These are phyloP conservation scores for Neobulgaria alba DNA, from an alignment of 2,329 filamentous ascomycete genomes.

Conservation along the genomic window DNA sequence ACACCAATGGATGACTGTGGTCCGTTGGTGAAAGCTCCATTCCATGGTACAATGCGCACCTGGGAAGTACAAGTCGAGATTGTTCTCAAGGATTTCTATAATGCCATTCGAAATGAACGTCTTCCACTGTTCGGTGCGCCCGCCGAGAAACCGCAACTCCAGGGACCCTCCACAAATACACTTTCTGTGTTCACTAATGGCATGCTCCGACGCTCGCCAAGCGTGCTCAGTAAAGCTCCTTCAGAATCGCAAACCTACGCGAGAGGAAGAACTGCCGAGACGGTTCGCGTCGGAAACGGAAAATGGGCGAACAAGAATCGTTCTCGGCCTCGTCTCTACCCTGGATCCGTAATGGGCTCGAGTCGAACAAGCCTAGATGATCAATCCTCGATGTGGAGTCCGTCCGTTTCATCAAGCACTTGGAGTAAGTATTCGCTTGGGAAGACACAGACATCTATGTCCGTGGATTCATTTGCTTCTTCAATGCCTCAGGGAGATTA, in stretches of 20 bases:
- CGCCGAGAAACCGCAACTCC: slow-evolving; percentile 33
- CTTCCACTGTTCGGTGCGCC: slow-evolving; percentile 75
- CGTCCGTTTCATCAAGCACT: slow-evolving; percentile 68
- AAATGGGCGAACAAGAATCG: slow-evolving; percentile 82
- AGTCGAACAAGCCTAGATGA: slow-evolving; percentile 94
- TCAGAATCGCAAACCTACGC: slow-evolving; percentile 67
- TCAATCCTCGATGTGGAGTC: slow-evolving; percentile 82
- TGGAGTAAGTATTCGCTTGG: slow-evolving; percentile 93
- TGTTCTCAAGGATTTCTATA: slow-evolving; percentile 89
- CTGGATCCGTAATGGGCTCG: slow-evolving; percentile 73
- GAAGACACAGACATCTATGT: slow-evolving; percentile 84
- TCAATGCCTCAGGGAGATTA: slow-evolving; percentile 70
- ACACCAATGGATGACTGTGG: slow-evolving; percentile 50
- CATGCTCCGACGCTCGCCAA: slow-evolving; percentile 77
- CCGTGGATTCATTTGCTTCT: slow-evolving; percentile 81
- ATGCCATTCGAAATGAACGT: slow-evolving; percentile 78
- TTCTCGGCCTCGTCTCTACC: slow-evolving; percentile 68
- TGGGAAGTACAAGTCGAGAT: slow-evolving; percentile 88
- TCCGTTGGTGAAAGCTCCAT: slow-evolving; percentile 68
- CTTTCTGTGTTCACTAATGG: slow-evolving; percentile 60
- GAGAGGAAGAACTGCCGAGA: slow-evolving; percentile 60
- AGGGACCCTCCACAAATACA: slow-evolving; percentile 44
- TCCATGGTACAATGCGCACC: slow-evolving; percentile 63
- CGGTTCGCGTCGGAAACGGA: slow-evolving; percentile 32
- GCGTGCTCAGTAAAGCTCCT: slow-evolving; percentile 84